A percentile compares a stretch with the other conserved stretches of the same genome.
phyloP scores from a whole-genome alignment of 2,329 filamentous ascomycete species.

The Beauveria sp. region DNA sequence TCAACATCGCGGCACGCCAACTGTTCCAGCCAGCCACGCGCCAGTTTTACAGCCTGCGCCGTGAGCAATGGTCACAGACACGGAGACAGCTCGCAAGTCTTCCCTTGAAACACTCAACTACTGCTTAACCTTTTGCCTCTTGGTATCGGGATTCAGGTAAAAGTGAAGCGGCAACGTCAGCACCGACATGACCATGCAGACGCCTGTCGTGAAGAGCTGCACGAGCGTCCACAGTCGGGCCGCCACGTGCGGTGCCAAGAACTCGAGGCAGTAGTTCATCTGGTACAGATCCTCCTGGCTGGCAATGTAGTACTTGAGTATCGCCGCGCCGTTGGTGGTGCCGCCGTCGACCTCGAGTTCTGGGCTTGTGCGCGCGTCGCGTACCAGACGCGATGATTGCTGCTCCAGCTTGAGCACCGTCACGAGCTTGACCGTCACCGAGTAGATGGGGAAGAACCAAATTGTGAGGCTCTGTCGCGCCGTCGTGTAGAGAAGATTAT shows the following conservation, averaged over 20 bases:
- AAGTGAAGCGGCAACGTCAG: slow-evolving; percentile 30
- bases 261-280: slow-evolving; percentile 65
- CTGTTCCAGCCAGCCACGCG: background rate
- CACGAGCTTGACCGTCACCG: slow-evolving; percentile 58
- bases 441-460: slow-evolving; percentile 71
- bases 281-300: slow-evolving; percentile 80
- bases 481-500: slow-evolving; percentile 63
- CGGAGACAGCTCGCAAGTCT: background rate
- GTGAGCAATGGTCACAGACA: background rate
- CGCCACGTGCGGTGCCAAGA: slow-evolving; percentile 55
- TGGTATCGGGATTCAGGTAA: slow-evolving; percentile 20
- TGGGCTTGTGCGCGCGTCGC: slow-evolving; percentile 11
- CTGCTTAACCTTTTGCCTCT: slow-evolving; percentile 10
- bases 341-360: slow-evolving; percentile 15
- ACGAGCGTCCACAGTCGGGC: slow-evolving; percentile 45
- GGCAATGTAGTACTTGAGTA: slow-evolving; percentile 55
- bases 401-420: slow-evolving; percentile 57
- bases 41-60: too few relatives aligned
- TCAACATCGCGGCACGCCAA: background rate
- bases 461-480: slow-evolving; percentile 70
- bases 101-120: background rate
- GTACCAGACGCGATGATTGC: slow-evolving; percentile 25
- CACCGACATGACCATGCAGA: slow-evolving; percentile 55
- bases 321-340: slow-evolving; percentile 14
- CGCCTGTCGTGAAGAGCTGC: slow-evolving; percentile 56